Conservation (phyloP, 2,329 filamentous ascomycete species). For the Pseudogymnoascus sp. region DNA sequence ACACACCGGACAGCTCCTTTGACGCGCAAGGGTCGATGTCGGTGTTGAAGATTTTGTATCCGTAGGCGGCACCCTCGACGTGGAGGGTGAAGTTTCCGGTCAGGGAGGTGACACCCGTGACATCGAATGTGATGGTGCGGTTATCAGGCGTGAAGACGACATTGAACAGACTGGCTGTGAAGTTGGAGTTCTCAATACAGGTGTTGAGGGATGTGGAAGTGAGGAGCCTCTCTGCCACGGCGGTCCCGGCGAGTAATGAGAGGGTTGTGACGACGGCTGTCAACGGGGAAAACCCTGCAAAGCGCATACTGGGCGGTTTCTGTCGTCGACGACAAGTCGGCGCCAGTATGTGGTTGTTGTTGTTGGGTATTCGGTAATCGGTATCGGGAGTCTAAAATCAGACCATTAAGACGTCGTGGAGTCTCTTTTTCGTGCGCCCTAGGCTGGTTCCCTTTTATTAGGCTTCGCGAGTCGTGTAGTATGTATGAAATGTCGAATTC, state of each 20-base stretch:
- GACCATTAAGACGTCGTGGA: background rate
- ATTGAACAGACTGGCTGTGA: slow-evolving; percentile 83
- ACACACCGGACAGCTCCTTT: slow-evolving; percentile 61
- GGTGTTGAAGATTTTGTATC: slow-evolving; percentile 59
- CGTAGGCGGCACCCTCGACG: slow-evolving; percentile 71
- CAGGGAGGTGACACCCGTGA: slow-evolving; percentile 76
- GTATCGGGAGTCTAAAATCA: slow-evolving; percentile 1
- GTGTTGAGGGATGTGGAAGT: slow-evolving; percentile 75
- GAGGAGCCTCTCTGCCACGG: slow-evolving; percentile 54
- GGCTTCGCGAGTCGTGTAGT: background rate
- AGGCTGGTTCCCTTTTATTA: background rate
- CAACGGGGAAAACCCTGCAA: background rate
- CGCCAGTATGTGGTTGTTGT: background rate
- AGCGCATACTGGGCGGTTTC: slow-evolving; percentile 6
- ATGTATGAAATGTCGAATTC: background rate
- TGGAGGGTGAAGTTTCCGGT: slow-evolving; percentile 74
- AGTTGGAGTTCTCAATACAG: slow-evolving; percentile 75
- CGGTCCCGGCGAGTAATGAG: slow-evolving; percentile 25
- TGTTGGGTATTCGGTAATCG: background rate
- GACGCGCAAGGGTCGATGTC: slow-evolving; percentile 67
- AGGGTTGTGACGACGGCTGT: slow-evolving; percentile 10
- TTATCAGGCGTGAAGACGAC: slow-evolving; percentile 72
- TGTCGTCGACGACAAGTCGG: background rate
- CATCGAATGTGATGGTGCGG: slow-evolving; percentile 60
- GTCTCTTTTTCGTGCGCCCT: background rate